Base-by-base conservation (phyloP, 768 basidiomycete genomes). In the Serpula lacrymans region DNA sequence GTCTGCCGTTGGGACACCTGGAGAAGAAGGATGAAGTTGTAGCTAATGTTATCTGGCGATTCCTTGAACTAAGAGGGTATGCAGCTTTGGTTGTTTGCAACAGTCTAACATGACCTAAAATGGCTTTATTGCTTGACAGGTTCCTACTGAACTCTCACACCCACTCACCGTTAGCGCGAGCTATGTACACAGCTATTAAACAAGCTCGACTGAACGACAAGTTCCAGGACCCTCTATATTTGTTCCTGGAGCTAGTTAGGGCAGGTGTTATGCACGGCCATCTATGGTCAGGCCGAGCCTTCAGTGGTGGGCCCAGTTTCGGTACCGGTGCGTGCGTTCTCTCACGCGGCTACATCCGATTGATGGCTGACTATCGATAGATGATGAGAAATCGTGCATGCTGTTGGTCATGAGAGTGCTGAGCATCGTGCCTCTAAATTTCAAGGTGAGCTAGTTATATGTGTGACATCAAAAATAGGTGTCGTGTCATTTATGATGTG, bases 11-110 rank as follows among this genome's bases (percentile, higher is more conserved):
- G 26, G 54, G 52, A 5, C 75, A 80, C 12, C 73, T 99, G 20
- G 95, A 98, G 45, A 97, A 96, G 69, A 98, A 98, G 68, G 96
- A 99, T 53, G 96, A 99, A 62, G 74, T 96, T 0, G 96, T 99
- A 3, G 94, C 94, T 6, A 99, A 99, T 58, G 93, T 95, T 20
- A 88, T 99, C 41, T 97, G 94, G 94, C 80, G 95, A 39, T 97
- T 98, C 77, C 76, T 99, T 41, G 95, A 97, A 62, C 70, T 97
- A 43, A 73, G 96, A 64, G 92, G 93, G 94, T 95, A 64, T 59
- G 43, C 48, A 42, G 27, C 18, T 6, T 14, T 34, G 12, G 34
- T 48, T 47, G 6, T n/a, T 43, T n/a, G 34, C 41, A 37, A 25
- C 34, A 13, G 37, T 16, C 21, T 23, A 31, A 17, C 41, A 17